Evolutionary conservation across 805 yeast genomes (phyloP).

Genomic region (Kazachstania taianensis): DNA sequence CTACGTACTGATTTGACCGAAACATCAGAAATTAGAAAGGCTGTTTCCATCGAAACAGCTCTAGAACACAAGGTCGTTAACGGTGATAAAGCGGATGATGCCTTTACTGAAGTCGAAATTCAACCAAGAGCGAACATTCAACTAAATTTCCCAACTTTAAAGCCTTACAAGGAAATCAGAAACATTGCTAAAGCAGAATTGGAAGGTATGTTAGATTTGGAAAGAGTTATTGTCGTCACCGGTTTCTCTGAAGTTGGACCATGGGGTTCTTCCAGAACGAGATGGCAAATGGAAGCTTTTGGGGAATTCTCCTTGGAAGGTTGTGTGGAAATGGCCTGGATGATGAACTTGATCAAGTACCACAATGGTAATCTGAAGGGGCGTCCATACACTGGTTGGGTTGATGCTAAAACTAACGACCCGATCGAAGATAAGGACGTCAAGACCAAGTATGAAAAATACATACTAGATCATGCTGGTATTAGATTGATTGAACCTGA

Average conservation of each 20-base stretch:
- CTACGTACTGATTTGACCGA: slow-evolving; percentile 65
- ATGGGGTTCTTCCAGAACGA: slow-evolving; percentile 97
- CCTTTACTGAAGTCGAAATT: slow-evolving; percentile 64
- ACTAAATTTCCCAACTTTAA: slow-evolving; percentile 85
- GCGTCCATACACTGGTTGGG: slow-evolving; percentile 92
- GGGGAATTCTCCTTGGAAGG: slow-evolving; percentile 97
- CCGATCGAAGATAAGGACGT: slow-evolving; percentile 94
- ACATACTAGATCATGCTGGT: slow-evolving; percentile 89
- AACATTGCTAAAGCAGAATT: slow-evolving; percentile 54
- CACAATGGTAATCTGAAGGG: slow-evolving; percentile 60
- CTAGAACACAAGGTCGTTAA: slow-evolving; percentile 72
- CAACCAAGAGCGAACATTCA: slow-evolving; percentile 94
- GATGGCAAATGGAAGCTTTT: slow-evolving; percentile 98
- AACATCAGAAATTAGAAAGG: slow-evolving; percentile 86
- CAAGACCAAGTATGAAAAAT: slow-evolving; percentile 82
- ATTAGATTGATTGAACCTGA: slow-evolving; percentile 95
- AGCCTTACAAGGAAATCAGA: slow-evolving; percentile 65
- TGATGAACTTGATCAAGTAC: slow-evolving; percentile 95
- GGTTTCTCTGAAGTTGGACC: slow-evolving; percentile 99
- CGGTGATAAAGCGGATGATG: slow-evolving; percentile 83
- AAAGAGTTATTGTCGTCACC: slow-evolving; percentile 85
- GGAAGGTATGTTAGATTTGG: slow-evolving; percentile 87
- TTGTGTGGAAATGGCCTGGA: slow-evolving; percentile 99
- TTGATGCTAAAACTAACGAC: slow-evolving; percentile 82
- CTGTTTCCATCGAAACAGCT: slow-evolving; percentile 88